Base-by-base conservation (phyloP, 441 rosid species). In the Sinapis alba region DNA sequence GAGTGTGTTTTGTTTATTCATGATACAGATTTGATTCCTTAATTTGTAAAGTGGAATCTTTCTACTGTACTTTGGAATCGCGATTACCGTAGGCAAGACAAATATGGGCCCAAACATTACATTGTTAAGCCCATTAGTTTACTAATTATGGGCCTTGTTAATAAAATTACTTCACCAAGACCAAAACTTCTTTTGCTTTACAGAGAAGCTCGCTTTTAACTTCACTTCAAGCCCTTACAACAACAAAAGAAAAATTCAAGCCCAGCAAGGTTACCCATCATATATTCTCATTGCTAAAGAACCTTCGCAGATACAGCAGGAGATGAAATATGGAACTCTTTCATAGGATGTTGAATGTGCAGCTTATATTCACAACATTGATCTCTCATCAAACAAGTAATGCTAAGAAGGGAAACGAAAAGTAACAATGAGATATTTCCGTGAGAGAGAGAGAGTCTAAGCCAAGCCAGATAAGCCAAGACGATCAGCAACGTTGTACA, bases 401-500 rank as follows among this genome's bases (percentile, higher is more conserved):
- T 20, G 36, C 0, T n/a, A n/a, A 56, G 36, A 43, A 43, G 21
- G 26, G 43, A 64, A 24, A 26, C 56, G n/a, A 67, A 41, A 6
- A 63, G 16, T 43, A 43, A 32, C 54, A 43, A 0, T 13, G 21
- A 23, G 54, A 76, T 43, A 20, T 58, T 27, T 15, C 32, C 15
- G 56, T 21, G 9, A 62, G 18, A 36, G 68, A 18, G 23, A 45
- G 19, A 54, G 1, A 11, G 21, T 36, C 80, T 89, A 96, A 53
- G 84, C 82, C 96, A 93, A 86, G 38, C 97, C 93, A 15, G 97
- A 88, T 76, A 93, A 83, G 59, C 97, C 99, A 68, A 92, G 81
- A 80, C 84, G 86, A 50, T 90, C 96, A 24, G 98, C 97, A 70
- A 91, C 90, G 27, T 91, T 91, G 82, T 93, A 96, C 98, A 96